Conservation (phyloP, 768 basidiomycete genomes). For the Gloeopeniophorella convolvens region DNA sequence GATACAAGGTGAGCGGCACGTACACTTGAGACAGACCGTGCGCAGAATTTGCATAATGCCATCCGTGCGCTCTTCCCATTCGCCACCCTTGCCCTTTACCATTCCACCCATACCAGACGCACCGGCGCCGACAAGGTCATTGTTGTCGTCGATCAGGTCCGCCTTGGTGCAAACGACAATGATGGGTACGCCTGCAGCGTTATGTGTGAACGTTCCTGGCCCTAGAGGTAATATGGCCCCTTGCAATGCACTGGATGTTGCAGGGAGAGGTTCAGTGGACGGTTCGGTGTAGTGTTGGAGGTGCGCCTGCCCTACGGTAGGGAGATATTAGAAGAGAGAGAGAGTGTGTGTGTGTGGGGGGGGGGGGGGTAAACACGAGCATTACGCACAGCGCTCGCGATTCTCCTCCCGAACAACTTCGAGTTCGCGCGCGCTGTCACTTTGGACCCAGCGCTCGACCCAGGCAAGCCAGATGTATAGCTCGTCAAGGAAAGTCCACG, state of each 20-base stretch:
- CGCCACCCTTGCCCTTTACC: constrained; percentile 87
- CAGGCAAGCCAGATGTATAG: constrained; percentile 79
- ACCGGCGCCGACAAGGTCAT: constrained; percentile 62
- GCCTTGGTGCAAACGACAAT: constrained; percentile 90
- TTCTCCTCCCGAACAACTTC: constrained; percentile 75
- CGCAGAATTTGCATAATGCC: constrained; percentile 93
- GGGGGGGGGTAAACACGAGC: constrained; percentile 2
- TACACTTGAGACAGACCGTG: constrained; percentile 88
- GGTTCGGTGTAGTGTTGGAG: constrained; percentile 89
- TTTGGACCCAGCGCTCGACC: constrained; percentile 76
- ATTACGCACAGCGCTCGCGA: constrained; percentile 67
- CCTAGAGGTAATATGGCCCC: constrained; percentile 77
- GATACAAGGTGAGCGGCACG: constrained; percentile 28
- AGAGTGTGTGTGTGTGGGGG: too few relatives aligned
- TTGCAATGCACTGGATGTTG: constrained; percentile 51
- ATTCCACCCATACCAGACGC: constrained; percentile 81
- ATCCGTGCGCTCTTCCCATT: constrained; percentile 95
- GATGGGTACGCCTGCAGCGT: constrained; percentile 79
- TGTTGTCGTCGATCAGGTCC: constrained; percentile 82
- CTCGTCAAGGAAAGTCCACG: constrained; percentile 86
- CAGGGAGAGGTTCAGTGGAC: constrained; percentile 54
- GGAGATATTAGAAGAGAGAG: neutral
- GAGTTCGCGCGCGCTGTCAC: constrained; percentile 62
- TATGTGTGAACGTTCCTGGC: constrained; percentile 80
- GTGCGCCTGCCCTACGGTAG: constrained; percentile 67